Percentiles rank a stretch among this genome's conserved stretches.
Conservation (phyloP, 2,329 filamentous ascomycete genomes). For the Furcasterigmium furcatum region DNA sequence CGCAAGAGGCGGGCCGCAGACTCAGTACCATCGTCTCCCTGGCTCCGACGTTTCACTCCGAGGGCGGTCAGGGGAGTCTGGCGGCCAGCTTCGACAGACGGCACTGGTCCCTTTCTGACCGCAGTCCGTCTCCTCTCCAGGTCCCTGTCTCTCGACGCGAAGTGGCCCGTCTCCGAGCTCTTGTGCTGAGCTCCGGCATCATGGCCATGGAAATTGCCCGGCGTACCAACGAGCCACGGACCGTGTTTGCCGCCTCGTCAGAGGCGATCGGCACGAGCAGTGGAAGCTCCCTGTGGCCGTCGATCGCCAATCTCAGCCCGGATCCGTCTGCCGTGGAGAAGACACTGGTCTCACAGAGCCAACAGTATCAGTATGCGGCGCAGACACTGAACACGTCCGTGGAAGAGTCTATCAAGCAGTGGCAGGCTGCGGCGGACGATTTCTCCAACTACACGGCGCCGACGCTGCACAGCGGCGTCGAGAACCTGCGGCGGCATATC, state of each 20-base stretch:
- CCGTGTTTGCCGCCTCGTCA: conserved; percentile 8
- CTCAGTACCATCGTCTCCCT: conserved; percentile 27
- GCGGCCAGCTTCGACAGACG: conserved; percentile 19
- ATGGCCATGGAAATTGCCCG: conserved; percentile 80
- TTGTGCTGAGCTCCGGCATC: conserved; percentile 65
- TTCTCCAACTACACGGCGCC: conserved; percentile 58
- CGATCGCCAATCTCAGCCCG: conserved; percentile 38
- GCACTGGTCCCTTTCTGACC: conserved; percentile 51
- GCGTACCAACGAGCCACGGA: conserved; percentile 50
- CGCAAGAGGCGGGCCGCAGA: conserved; percentile 29
- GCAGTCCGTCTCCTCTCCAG: conserved; percentile 27
- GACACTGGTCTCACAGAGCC: conserved; percentile 33
- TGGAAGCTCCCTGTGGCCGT: conserved; percentile 33
- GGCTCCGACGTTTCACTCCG: conserved; percentile 12
- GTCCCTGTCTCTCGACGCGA: conserved; percentile 64
- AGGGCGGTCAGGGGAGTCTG: conserved; percentile 14
- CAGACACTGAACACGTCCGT: conserved; percentile 47
- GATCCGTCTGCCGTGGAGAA: conserved; percentile 26
- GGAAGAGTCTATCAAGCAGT: conserved; percentile 44
- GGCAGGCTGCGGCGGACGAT: conserved; percentile 55
- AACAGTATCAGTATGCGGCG: conserved; percentile 49
- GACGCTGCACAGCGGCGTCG: conserved; percentile 45
- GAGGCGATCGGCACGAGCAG: conserved; percentile 13
- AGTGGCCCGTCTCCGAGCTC: conserved; percentile 5
- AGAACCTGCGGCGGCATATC: conserved; percentile 41